phyloP scores from a whole-genome alignment of 306 rosid genomes.

The Carpinus fangiana region DNA sequence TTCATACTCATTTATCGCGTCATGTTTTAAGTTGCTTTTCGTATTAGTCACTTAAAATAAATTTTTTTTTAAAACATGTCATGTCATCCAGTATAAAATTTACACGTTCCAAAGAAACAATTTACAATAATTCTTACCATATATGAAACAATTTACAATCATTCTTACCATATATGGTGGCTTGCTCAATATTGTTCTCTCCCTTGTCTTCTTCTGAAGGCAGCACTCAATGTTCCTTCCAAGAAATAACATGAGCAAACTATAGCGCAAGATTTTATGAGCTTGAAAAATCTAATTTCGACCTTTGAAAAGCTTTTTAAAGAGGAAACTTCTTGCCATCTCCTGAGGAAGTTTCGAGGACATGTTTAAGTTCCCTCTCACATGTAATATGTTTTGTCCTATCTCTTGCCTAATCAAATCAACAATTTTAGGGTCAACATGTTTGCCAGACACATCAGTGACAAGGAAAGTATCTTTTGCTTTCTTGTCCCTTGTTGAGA shows the following conservation, averaged over 20 bases:
- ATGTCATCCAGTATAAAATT: no score
- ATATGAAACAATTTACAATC: neutral
- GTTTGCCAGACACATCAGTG: slow-evolving; percentile 75
- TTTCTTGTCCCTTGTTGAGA: slow-evolving; percentile 65
- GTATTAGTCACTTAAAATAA: no score
- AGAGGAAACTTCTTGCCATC: slow-evolving; percentile 59
- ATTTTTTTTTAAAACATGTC: no score
- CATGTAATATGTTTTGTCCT: slow-evolving; percentile 61
- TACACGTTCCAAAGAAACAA: neutral
- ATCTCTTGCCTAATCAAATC: slow-evolving; percentile 79
- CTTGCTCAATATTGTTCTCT: neutral
- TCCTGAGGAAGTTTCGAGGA: slow-evolving; percentile 49
- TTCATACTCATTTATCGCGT: no score
- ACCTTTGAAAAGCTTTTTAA: slow-evolving; percentile 67
- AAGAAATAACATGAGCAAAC: slow-evolving; percentile 33
- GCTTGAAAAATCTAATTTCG: slow-evolving; percentile 51
- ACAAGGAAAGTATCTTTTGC: slow-evolving; percentile 77
- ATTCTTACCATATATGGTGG: neutral
- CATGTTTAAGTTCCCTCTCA: slow-evolving; percentile 49
- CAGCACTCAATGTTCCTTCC: slow-evolving; percentile 10
- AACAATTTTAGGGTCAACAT: slow-evolving; percentile 64
- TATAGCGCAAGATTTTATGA: slow-evolving; percentile 64
- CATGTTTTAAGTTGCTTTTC: no score
- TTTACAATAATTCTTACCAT: neutral
- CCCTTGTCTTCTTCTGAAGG: neutral